Base-by-base conservation (phyloP, 441 rosid species). In the Gossypium davidsonii region DNA sequence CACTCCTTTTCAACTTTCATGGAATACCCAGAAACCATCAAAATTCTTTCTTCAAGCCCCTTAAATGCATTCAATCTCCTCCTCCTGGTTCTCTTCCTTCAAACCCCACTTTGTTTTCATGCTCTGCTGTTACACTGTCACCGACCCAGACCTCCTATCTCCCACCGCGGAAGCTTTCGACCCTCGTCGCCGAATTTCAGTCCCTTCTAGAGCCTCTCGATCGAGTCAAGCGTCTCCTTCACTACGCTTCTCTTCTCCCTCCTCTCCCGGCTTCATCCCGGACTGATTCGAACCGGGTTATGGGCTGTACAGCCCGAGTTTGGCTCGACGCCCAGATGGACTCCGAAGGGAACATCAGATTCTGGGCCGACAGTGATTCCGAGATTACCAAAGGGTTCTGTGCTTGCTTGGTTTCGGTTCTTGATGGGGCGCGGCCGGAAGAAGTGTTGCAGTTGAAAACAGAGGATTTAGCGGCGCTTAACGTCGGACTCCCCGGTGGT, bases 291-390 rank as follows among this genome's bases (percentile, higher is more conserved):
- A 95, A 93, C 59, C 88, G 97, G 51, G 96, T 95, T 73, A 91
- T 91, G 99, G 97, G 98, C 28, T 95, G 98, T 77, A 89, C 97
- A 1, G 84, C 99, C 73, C 93, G 86, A 62, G 98, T 93, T 55
- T 95, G 97, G 98, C 77, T 93, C 23, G 91, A 91, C 8, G 90
- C 85, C 23, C 78, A 65, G 74, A 31, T 91, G 44, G 98, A 88
- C 74, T 68, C 74, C 11, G 81, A 83, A 25, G 91, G 91, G 65
- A 93, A 77, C 79, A 89, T 95, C 88, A 82, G 85, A 73, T 90
- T 93, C 60, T 81, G 74, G 80, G 97, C 88, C 0, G 97, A 92
- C 61, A 89, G 96, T 56, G 98, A 95, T 77, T 91, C 97, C 2
- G 97, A 95, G 77, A 80, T 91, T 17, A 85, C 91, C 0, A 89